A percentile compares a stretch with the other conserved stretches of the same genome.
phyloP scores from a whole-genome alignment of 108 stramenopile genomes.

The Fragilariopsis cylindrus region DNA sequence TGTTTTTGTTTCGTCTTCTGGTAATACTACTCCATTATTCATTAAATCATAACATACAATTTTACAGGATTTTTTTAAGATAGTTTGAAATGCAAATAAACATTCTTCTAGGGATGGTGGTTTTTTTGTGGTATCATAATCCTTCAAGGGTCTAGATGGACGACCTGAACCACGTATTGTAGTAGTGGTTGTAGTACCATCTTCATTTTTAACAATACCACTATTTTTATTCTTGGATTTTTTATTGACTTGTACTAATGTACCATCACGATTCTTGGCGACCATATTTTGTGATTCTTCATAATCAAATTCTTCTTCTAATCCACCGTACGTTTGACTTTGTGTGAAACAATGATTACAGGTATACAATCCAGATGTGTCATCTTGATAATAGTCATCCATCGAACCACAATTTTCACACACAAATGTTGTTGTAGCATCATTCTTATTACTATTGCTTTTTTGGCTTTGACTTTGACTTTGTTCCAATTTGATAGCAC shows the following conservation, averaged over 20 bases:
- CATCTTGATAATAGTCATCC: constrained; percentile 61
- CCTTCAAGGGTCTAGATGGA: constrained; percentile 26
- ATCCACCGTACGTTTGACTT: constrained; percentile 48
- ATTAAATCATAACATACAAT: constrained; percentile 37
- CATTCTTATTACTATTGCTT: neutral
- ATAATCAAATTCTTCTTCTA: constrained; percentile 60
- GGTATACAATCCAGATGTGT: constrained; percentile 45
- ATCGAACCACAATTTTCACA: constrained; percentile 69
- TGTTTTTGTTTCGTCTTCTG: neutral
- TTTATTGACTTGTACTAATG: neutral
- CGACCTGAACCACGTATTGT: neutral
- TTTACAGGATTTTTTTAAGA: constrained; percentile 41
- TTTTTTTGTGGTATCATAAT: constrained; percentile 43
- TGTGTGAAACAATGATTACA: constrained; percentile 74
- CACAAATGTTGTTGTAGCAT: constrained; percentile 25
- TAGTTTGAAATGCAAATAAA: constrained; percentile 49
- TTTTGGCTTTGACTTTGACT: neutral
- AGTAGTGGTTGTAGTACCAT: neutral
- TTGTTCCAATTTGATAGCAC: neutral
- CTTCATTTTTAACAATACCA: neutral
- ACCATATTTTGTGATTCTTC: constrained; percentile 53
- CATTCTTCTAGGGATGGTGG: constrained; percentile 57
- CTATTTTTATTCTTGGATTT: neutral
- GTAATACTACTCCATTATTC: constrained; percentile 2
- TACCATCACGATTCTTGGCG: constrained; percentile 28